Evolutionary conservation across 495 filamentous ascomycete genomes (phyloP).

Genomic region (Parathielavia appendiculata): DNA sequence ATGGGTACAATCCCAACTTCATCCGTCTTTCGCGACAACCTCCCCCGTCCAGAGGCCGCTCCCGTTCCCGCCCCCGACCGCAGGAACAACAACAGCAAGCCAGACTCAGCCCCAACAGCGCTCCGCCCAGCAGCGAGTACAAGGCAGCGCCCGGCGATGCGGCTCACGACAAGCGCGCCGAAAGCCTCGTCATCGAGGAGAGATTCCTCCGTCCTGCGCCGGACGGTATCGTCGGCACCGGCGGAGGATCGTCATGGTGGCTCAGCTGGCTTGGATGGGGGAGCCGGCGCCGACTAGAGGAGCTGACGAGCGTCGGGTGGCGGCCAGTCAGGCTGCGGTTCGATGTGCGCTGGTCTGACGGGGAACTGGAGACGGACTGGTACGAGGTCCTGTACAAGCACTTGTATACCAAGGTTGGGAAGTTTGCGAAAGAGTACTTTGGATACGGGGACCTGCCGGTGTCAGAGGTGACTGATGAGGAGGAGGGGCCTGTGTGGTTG

Average conservation of each 20-base stretch:
- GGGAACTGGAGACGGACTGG: conserved; percentile 17
- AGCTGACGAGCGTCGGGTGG: conserved; percentile 5
- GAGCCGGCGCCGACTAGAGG: background rate
- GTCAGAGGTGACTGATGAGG: background rate
- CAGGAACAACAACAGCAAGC: background rate
- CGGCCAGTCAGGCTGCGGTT: conserved; percentile 20
- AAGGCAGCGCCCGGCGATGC: background rate
- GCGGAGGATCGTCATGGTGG: background rate
- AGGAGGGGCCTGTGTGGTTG: conserved; percentile 13
- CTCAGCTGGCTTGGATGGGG: background rate
- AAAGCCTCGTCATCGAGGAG: conserved; percentile 14
- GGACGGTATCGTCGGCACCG: background rate
- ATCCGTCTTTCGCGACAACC: background rate
- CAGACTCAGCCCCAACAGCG: background rate
- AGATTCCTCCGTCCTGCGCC: conserved; percentile 3
- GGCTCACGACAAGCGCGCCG: background rate
- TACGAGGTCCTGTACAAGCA: conserved; percentile 20
- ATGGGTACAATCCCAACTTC: conserved; percentile 5
- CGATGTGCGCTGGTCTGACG: conserved; percentile 1
- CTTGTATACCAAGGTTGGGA: conserved; percentile 10
- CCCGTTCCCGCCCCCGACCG: background rate
- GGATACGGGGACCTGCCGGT: conserved; percentile 11
- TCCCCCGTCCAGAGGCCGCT: background rate
- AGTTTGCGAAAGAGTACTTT: conserved; percentile 17
- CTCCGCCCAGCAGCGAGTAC: background rate